Base-by-base conservation (phyloP, 2,329 filamentous ascomycete species). In the Colletotrichum orchidophilum region DNA sequence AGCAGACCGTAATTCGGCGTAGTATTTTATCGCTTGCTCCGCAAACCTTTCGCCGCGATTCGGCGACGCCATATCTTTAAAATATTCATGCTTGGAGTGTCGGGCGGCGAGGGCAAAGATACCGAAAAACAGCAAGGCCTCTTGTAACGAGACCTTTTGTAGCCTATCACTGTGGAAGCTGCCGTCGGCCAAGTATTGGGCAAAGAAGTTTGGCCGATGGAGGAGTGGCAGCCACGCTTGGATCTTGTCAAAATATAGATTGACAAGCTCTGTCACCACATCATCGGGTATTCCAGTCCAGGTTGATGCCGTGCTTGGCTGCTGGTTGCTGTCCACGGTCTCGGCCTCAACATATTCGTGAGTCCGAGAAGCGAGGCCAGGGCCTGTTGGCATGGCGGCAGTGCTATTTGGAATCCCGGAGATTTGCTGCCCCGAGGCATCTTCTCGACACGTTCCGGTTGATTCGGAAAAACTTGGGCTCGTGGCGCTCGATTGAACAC, bases 301-400 rank as follows among this genome's bases (percentile, higher is more conserved):
- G 15, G 6, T 7, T 18, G 15, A 18, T 42, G 2, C 15, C 18
- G 39, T 42, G 15, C 15, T 42, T 42, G n/a, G n/a, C n/a, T n/a
- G n/a, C n/a, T 8, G 3, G 4, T 8, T 18, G 6, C 15, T n/a
- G 18, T 0, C 9, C 9, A 1, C 1, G 2, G 39, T 8, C n/a
- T 46, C 7, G 39, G 9, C 2, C n/a, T 46, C 39, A 1, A 46
- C 39, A n/a, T n/a, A 3, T 21, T 3, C 7, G 9, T 8, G 1
- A 46, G 39, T 7, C 4, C 15, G 8, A 8, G 39, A 8, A 6
- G 8, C 18, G 8, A n/a, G 39, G 11, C 15, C 18, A 46, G 18
- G 39, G 7, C 39, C 18, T n/a, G 15, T n/a, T 46, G 18, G n/a
- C 15, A n/a, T 46, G 39, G 18, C 18, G 18, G 18, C 1, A 46